A percentile compares a stretch with the other conserved stretches of the same genome.
Evolutionary conservation across 1,284 basidiomycete genomes (phyloP).

Genomic region (Leccinum pachyderme): DNA sequence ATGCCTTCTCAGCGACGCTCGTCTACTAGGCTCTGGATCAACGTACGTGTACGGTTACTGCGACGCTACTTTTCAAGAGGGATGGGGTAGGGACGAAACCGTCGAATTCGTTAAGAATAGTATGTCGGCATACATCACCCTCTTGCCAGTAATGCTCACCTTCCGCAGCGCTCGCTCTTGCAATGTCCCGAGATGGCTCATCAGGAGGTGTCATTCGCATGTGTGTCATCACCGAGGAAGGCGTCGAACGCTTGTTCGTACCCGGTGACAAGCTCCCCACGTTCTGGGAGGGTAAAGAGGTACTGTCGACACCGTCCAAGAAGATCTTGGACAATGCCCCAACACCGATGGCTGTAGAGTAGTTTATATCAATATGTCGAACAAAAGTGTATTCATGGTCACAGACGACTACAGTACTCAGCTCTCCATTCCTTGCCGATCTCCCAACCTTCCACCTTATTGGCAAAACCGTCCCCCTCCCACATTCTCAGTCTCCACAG

Average conservation of each 20-base stretch:
- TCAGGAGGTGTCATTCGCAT: conserved; percentile 98
- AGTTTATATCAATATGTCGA: conserved; percentile 18
- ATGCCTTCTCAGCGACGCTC: neutral
- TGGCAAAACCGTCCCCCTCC: conserved; percentile 47
- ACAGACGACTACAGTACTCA: conserved; percentile 7
- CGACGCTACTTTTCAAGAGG: conserved; percentile 95
- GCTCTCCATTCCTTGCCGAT: conserved; percentile 25
- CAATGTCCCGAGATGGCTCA: conserved; percentile 97
- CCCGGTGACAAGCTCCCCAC: conserved; percentile 89
- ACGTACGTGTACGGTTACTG: conserved; percentile 99
- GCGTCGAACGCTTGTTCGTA: conserved; percentile 90
- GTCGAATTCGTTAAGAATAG: conserved; percentile 96
- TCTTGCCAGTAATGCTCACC: conserved; percentile 6
- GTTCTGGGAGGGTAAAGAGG: conserved; percentile 83
- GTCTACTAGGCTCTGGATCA: conserved; percentile 83
- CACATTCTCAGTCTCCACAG: conserved; percentile 76
- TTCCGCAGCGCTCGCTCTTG: conserved; percentile 79
- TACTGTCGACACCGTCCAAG: conserved; percentile 46
- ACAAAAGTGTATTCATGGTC: neutral
- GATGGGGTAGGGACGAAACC: conserved; percentile 91
- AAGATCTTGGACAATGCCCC: conserved; percentile 34
- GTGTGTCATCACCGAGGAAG: conserved; percentile 92
- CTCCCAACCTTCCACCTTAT: conserved; percentile 31
- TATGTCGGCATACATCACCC: conserved; percentile 42
- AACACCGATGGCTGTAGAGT: conserved; percentile 68